These are phyloP conservation scores for Yueomyces sp. DNA, from an alignment of 805 yeast species.

Conservation along the genomic window DNA sequence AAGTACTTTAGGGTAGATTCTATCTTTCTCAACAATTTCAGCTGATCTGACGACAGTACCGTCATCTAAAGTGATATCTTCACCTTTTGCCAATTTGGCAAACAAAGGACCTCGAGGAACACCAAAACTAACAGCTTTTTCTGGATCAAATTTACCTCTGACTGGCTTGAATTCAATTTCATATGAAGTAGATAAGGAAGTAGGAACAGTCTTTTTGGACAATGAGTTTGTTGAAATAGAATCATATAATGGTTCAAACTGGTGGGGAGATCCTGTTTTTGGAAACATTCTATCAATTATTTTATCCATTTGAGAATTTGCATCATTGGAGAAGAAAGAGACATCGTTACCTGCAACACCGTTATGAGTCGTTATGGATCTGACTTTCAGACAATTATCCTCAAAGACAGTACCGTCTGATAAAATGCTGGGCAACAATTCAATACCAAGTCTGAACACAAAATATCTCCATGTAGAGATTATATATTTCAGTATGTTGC, in stretches of 20 bases:
- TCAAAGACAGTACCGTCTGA: conserved; percentile 11
- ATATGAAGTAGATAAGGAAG: conserved; percentile 40
- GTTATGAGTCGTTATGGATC: conserved; percentile 19
- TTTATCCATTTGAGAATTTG: conserved; percentile 6
- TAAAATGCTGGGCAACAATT: conserved; percentile 26
- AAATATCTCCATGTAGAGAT: conserved; percentile 78
- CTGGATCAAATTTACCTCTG: conserved; percentile 64
- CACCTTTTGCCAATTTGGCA: conserved; percentile 47
- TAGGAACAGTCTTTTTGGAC: conserved; percentile 15
- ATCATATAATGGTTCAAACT: conserved; percentile 27
- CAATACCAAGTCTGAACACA: conserved; percentile 65
- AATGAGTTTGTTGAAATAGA: conserved; percentile 25
- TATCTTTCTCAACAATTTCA: conserved; percentile 57
- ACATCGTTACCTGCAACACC: background rate
- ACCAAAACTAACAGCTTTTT: conserved; percentile 54
- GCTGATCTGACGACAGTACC: conserved; percentile 51
- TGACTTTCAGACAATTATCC: conserved; percentile 28
- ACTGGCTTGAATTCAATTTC: conserved; percentile 52
- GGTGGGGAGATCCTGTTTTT: conserved; percentile 26
- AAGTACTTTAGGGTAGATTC: conserved; percentile 44
- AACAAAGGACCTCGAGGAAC: conserved; percentile 52
- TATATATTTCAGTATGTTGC: conserved; percentile 35
- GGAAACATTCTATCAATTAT: conserved; percentile 48
- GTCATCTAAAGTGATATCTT: conserved; percentile 38
- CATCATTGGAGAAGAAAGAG: conserved; percentile 4